Evolutionary conservation across 352 stramenopile species (phyloP).

Genomic region (Pythium apleroticum): DNA sequence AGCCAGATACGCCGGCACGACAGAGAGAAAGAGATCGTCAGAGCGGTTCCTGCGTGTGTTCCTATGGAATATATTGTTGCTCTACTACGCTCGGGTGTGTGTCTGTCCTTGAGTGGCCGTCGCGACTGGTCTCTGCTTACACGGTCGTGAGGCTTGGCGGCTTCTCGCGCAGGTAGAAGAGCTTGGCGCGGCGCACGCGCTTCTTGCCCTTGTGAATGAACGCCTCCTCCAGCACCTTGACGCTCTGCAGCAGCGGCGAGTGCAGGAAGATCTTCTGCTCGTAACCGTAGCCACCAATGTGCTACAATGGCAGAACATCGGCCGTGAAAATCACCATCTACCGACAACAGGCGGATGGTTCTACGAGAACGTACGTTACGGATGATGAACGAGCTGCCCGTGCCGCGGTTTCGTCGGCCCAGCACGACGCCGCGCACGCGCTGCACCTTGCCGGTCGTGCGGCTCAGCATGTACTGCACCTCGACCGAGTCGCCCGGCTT

Average conservation of each 20-base stretch:
- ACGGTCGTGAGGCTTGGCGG: slow-evolving; percentile 79
- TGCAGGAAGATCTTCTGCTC: slow-evolving; percentile 90
- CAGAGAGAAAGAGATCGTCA: neutral
- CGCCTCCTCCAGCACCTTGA: slow-evolving; percentile 87
- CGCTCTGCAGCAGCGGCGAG: slow-evolving; percentile 83
- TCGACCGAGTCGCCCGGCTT: slow-evolving; percentile 79
- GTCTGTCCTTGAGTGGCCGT: neutral
- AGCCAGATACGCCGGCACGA: neutral
- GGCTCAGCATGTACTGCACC: slow-evolving; percentile 80
- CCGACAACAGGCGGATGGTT: neutral
- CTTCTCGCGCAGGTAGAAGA: slow-evolving; percentile 90
- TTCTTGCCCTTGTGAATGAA: slow-evolving; percentile 93
- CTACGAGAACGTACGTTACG: slow-evolving; percentile 62
- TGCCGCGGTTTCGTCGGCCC: slow-evolving; percentile 76
- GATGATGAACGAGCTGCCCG: slow-evolving; percentile 83
- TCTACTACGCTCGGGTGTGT: neutral
- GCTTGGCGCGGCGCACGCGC: slow-evolving; percentile 84
- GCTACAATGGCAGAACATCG: slow-evolving; percentile 27
- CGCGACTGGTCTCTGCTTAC: slow-evolving; percentile 31
- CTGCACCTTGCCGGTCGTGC: slow-evolving; percentile 67
- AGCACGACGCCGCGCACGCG: slow-evolving; percentile 83
- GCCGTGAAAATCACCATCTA: too few species aligned
- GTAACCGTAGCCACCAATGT: slow-evolving; percentile 85
- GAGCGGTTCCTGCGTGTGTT: neutral
- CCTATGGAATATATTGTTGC: slow-evolving; percentile 19